Conservation (phyloP, 345 rosid genomes). For the Rhodamnia rubescens region DNA sequence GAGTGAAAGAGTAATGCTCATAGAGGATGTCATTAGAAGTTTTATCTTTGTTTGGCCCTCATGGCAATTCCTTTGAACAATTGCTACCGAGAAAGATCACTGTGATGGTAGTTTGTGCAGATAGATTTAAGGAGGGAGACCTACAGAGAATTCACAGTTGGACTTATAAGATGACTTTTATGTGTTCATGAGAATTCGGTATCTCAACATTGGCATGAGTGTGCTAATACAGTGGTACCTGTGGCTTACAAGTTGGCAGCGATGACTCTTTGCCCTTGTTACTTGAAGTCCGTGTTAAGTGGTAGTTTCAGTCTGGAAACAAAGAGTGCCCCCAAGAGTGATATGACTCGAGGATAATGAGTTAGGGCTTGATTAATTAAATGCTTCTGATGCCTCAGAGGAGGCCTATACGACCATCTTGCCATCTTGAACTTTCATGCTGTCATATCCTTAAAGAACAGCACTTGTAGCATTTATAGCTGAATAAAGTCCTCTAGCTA, state of each 20-base stretch:
- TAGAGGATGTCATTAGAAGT: not conserved
- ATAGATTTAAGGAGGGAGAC: not conserved
- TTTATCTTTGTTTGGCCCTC: not conserved
- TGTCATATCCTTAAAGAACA: not conserved
- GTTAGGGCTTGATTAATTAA: not conserved
- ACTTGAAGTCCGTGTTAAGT: not conserved
- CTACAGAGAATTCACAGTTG: not conserved
- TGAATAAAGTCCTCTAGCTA: not conserved
- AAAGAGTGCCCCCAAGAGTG: not conserved
- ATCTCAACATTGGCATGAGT: not conserved
- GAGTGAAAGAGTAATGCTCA: not conserved
- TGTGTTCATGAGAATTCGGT: not conserved
- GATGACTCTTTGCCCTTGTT: not conserved
- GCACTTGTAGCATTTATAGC: not conserved
- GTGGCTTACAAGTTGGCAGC: not conserved
- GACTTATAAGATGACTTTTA: not conserved
- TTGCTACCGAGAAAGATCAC: not conserved
- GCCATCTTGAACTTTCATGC: not conserved
- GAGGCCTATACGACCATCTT: not conserved
- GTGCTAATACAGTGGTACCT: not conserved
- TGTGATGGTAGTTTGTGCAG: not conserved
- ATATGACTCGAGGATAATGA: not conserved
- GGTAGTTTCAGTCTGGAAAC: not conserved
- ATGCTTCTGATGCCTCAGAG: not conserved
- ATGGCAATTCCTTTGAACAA: not conserved